Evolutionary conservation across 306 rosid genomes (phyloP).

Genomic region (Prunus salicina): DNA sequence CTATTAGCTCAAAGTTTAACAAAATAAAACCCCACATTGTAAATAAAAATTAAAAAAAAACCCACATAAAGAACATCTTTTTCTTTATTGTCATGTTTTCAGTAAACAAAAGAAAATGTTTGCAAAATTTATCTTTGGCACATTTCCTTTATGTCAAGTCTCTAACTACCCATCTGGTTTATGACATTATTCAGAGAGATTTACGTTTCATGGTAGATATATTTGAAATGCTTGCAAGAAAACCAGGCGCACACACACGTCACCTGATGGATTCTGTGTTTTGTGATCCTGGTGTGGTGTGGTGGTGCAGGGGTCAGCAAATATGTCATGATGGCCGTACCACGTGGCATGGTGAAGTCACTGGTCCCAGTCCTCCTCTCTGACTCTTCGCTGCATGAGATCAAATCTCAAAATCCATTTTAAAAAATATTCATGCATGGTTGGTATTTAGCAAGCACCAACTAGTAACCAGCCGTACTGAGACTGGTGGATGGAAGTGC

Average conservation of each 20-base stretch:
- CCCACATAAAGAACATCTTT: too few species aligned
- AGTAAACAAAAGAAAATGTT: too few species aligned
- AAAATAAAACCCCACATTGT: too few species aligned
- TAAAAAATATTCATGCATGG: background rate
- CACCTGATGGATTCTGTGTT: constrained; percentile 26
- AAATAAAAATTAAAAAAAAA: too few species aligned
- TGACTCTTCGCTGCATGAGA: background rate
- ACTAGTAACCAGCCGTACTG: background rate
- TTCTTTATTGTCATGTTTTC: too few species aligned
- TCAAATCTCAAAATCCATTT: background rate
- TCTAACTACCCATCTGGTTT: too few species aligned
- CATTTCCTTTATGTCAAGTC: too few species aligned
- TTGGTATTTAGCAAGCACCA: background rate
- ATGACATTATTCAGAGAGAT: too few species aligned
- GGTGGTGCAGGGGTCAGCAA: background rate
- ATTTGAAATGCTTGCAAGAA: background rate
- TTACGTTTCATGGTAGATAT: background rate
- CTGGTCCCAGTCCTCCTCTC: background rate
- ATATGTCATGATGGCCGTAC: background rate
- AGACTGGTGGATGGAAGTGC: background rate
- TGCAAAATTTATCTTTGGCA: too few species aligned
- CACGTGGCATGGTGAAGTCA: constrained; percentile 20
- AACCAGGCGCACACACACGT: background rate
- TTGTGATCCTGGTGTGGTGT: too few species aligned
- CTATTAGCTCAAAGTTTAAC: background rate